Evolutionary conservation across 2,329 filamentous ascomycete species (phyloP).

Genomic region (Aspergillus piperis): DNA sequence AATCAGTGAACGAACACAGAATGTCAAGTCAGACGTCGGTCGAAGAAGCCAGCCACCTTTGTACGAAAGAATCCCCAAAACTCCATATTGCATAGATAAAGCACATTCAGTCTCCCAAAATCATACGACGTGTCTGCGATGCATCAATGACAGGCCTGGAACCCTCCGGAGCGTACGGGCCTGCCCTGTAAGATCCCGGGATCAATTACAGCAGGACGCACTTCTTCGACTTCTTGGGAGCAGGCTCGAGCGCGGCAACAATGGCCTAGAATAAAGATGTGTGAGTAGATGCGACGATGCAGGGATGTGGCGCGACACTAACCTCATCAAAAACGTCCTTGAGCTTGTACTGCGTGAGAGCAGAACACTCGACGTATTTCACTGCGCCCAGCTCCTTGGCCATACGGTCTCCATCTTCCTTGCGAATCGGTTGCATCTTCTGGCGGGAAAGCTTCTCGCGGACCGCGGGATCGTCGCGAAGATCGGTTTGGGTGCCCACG

Average conservation of each 20-base stretch:
- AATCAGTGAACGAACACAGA: constrained; percentile 8
- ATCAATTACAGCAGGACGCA: constrained; percentile 66
- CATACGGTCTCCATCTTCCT: constrained; percentile 93
- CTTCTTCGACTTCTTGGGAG: constrained; percentile 75
- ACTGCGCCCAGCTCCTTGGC: constrained; percentile 96
- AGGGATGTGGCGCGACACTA: constrained; percentile 35
- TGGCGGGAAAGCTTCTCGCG: constrained; percentile 91
- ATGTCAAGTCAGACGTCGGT: constrained; percentile 9
- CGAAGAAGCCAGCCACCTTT: constrained; percentile 9
- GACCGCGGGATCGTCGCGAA: constrained; percentile 84
- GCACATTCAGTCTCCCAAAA: constrained; percentile 13
- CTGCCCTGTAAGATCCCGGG: constrained; percentile 11
- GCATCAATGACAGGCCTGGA: constrained; percentile 8
- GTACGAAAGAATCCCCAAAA: constrained; percentile 9
- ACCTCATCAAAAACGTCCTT: constrained; percentile 99
- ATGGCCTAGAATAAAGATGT: constrained; percentile 66
- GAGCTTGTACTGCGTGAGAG: constrained; percentile 94
- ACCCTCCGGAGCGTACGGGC: constrained; percentile 13
- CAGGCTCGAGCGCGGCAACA: constrained; percentile 88
- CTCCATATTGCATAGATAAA: constrained; percentile 15
- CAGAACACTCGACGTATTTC: constrained; percentile 98
- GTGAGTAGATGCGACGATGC: constrained; percentile 5
- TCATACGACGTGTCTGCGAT: constrained; percentile 16
- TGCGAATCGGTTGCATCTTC: constrained; percentile 90
- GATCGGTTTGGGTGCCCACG: constrained; percentile 95